phyloP scores from a whole-genome alignment of 2,329 filamentous ascomycete genomes.

The Capronia coronata region DNA sequence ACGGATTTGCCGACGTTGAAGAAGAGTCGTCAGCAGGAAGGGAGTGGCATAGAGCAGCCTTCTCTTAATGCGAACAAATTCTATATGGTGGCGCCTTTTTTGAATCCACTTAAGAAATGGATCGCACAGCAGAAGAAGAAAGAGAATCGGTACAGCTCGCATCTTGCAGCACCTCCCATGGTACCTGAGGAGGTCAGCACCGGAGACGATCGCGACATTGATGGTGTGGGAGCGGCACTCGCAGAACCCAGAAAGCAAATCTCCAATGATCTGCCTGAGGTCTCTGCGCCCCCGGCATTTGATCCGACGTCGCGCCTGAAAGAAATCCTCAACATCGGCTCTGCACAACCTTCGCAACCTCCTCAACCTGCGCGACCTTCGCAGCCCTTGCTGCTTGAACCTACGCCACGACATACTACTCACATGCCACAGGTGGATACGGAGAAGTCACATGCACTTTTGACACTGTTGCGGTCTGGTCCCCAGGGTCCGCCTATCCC shows the following conservation, averaged over 20 bases:
- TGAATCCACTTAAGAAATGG: constrained; percentile 81
- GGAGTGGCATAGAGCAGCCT: constrained; percentile 43
- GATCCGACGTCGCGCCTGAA: constrained; percentile 50
- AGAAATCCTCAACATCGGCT: constrained; percentile 39
- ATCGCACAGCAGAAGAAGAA: constrained; percentile 74
- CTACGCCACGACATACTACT: constrained; percentile 16
- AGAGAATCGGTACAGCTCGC: constrained; percentile 51
- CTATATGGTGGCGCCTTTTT: constrained; percentile 95
- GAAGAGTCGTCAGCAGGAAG: constrained; percentile 62
- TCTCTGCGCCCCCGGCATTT: constrained; percentile 30
- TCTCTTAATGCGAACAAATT: constrained; percentile 73
- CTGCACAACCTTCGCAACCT: constrained; percentile 15
- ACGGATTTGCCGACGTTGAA: constrained; percentile 78
- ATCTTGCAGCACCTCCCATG: constrained; percentile 34
- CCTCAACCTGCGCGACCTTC: background rate
- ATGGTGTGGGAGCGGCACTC: constrained; percentile 21
- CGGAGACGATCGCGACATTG: constrained; percentile 24
- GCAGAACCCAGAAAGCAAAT: constrained; percentile 21
- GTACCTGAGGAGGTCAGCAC: constrained; percentile 22
- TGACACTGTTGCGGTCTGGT: constrained; percentile 49
- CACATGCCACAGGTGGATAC: constrained; percentile 31
- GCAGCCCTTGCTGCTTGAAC: background rate
- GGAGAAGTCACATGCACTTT: constrained; percentile 47
- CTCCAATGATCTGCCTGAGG: constrained; percentile 39
- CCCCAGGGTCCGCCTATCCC: constrained; percentile 30